Percentiles rank a stretch among this genome's conserved stretches.
Evolutionary conservation across 106 monocot species (phyloP).

Genomic region (Dendrobium catenatum): DNA sequence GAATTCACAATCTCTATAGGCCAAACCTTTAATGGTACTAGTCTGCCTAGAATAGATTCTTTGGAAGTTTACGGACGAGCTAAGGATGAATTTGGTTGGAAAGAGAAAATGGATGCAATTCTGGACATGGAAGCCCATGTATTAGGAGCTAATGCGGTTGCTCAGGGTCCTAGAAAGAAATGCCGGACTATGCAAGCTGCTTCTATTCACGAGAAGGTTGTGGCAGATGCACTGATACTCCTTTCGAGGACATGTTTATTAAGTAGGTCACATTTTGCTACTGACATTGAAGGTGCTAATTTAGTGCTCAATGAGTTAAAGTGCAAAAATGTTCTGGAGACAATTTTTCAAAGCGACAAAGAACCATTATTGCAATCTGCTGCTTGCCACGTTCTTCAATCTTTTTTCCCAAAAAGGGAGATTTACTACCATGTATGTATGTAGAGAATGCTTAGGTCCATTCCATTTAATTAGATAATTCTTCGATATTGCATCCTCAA

Average conservation of each 20-base stretch:
- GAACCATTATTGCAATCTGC: slow-evolving; percentile 81
- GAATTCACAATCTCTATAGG: slow-evolving; percentile 79
- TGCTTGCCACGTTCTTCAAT: slow-evolving; percentile 88
- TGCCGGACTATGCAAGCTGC: slow-evolving; percentile 42
- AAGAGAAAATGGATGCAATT: slow-evolving; percentile 95
- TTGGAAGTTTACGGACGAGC: slow-evolving; percentile 90
- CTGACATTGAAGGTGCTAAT: slow-evolving; percentile 49
- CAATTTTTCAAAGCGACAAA: slow-evolving; percentile 77
- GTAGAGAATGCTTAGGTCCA: neutral
- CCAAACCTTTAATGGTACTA: slow-evolving; percentile 63
- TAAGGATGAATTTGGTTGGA: slow-evolving; percentile 99
- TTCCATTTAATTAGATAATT: slow-evolving; percentile 1
- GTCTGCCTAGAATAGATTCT: slow-evolving; percentile 76
- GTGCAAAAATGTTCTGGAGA: slow-evolving; percentile 74
- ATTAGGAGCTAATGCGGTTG: slow-evolving; percentile 35
- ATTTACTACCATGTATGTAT: slow-evolving; percentile 79
- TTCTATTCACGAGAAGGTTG: slow-evolving; percentile 84
- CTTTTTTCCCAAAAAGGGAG: slow-evolving; percentile 80
- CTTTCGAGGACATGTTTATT: slow-evolving; percentile 65
- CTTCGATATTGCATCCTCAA: neutral
- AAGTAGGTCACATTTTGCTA: slow-evolving; percentile 18
- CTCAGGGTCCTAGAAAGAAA: slow-evolving; percentile 38
- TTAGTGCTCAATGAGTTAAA: slow-evolving; percentile 58
- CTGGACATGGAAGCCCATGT: slow-evolving; percentile 81
- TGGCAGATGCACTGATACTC: slow-evolving; percentile 72